Percentiles rank a stretch among this genome's conserved stretches.
Evolutionary conservation across 305 asterid genomes (phyloP).

Genomic region (Fraxinus paxiana): DNA sequence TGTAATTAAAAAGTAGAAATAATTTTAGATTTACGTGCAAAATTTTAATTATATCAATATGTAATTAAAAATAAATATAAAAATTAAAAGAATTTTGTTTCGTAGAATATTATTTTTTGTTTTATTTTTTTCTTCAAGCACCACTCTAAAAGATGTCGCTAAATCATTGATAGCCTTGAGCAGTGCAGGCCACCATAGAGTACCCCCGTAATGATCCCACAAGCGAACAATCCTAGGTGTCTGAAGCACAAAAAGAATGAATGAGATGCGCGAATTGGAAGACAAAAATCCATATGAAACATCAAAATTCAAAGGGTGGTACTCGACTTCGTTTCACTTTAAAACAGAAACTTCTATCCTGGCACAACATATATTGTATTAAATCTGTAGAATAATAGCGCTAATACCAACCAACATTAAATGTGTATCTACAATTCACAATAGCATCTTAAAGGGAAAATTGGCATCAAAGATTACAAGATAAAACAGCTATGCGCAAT

Average conservation of each 20-base stretch:
- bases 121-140: background rate
- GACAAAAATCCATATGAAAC: background rate
- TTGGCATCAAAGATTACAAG: constrained; percentile 13
- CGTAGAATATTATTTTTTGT: background rate
- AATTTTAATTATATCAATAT: too few species aligned
- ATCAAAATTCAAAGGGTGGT: background rate
- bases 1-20: too few species aligned
- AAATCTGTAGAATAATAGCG: background rate
- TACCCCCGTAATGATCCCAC: background rate
- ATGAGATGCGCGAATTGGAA: background rate
- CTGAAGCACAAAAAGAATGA: background rate
- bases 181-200: background rate
- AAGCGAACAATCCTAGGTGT: background rate
- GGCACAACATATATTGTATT: background rate
- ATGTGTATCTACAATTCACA: constrained; percentile 32
- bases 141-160: background rate
- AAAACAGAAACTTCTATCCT: background rate
- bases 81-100: too few species aligned
- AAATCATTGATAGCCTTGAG: background rate
- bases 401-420: background rate
- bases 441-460: constrained; percentile 17
- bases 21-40: background rate
- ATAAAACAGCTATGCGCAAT: constrained; percentile 13
- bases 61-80: too few species aligned
- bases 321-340: background rate